These are phyloP conservation scores for Rosa hybrid DNA, from an alignment of 331 rosid genomes.

Conservation along the genomic window DNA sequence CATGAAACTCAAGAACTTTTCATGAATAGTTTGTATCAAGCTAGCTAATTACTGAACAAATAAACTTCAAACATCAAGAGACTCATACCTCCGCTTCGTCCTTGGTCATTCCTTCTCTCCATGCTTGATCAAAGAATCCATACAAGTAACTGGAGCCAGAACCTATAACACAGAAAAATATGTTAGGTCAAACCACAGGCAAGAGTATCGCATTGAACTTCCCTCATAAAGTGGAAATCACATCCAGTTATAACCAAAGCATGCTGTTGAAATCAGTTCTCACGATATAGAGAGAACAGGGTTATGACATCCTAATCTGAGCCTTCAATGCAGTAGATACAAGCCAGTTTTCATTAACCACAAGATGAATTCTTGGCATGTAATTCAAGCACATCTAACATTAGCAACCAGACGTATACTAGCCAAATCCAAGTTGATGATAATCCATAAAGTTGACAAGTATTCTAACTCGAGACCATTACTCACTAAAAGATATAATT, in stretches of 20 bases:
- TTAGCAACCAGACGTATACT: not conserved
- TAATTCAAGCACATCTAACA: conserved; percentile 10
- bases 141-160: conserved; percentile 98
- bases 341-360: not conserved
- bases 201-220: not conserved
- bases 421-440: conserved; percentile 1
- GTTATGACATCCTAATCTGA: not conserved
- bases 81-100: conserved; percentile 96
- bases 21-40: not conserved
- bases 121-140: conserved; percentile 94
- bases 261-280: not conserved
- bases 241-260: not conserved
- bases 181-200: not conserved
- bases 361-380: not conserved
- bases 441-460: not conserved
- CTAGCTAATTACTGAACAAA: not conserved
- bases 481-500: conserved; percentile 5
- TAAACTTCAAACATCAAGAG: conserved; percentile 21
- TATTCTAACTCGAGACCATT: not conserved
- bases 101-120: conserved; percentile 98
- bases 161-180: conserved; percentile 44
- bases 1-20: not conserved
- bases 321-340: not conserved
- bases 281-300: not conserved
- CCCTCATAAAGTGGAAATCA: not conserved